Evolutionary conservation across 1,139 yeast species (phyloP), one percentile per base, ranked within the genome.

Genomic region (Zygotorulaspora mrakii): DNA sequence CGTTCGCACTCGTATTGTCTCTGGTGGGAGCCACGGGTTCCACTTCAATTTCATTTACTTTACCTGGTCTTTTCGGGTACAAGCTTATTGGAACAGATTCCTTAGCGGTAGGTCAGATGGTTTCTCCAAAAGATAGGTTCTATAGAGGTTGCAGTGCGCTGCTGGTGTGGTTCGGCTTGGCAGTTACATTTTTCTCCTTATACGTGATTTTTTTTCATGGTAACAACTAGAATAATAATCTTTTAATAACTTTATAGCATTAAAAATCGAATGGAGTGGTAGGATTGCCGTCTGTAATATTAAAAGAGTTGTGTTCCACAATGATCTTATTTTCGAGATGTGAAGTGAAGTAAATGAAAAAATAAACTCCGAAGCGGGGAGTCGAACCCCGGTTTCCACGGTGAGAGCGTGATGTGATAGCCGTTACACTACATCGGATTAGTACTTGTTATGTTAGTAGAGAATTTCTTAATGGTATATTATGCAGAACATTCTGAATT

Each of bases 1-100:
- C 95, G 1, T 78, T 89, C 53, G 96, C 87, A 39, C 76, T 81
- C 42, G 94, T 91, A 31, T 69, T 89, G 48, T 89, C 96, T 3
- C 73, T 88, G 56, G 96, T 89, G 4, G 97, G 97, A 4, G 84
- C 96, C 2, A 88, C 96, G 0, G 97, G 97, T 1, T 86, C 96
- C 2, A 89, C 97, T 0, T 77, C 95, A 17, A 89, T 89, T 46
- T 86, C 96, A 28, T 89, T 89, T 58, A 88, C 87, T 32, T 70
- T 89, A 42, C 97, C 97, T 0, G 97, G 97, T 0, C 67, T 88
- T 33, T 88, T 89, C 62, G 95, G 94, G 4, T 88, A 73, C 64
- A 74, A 79, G 53, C 69, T 89, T 51, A 73, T 83, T 16, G 70
- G 70, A 1, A 55, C 67, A 2, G 62, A 62, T 27, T 54, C 59